A percentile compares a stretch with the other conserved stretches of the same genome.
Evolutionary conservation across 805 yeast genomes (phyloP).

Genomic region (Pichia heedii): DNA sequence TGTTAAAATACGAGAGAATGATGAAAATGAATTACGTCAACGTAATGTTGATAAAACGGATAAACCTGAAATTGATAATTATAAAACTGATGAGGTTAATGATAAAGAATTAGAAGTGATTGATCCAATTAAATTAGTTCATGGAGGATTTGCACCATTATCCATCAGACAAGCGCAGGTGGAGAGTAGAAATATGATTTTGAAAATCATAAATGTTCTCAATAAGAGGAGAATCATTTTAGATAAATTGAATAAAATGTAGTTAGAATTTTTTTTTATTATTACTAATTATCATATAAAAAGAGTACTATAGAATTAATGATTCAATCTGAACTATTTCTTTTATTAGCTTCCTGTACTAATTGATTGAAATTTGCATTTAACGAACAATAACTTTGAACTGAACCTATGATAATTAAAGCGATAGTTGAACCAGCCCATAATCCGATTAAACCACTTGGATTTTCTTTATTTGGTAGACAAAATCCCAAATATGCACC

Average conservation of each 20-base stretch:
- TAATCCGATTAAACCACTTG: slow-evolving; percentile 31
- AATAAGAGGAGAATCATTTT: slow-evolving; percentile 7
- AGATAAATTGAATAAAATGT: slow-evolving; percentile 1
- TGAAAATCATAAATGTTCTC: slow-evolving; percentile 10
- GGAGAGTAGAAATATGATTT: slow-evolving; percentile 8
- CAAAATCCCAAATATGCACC: slow-evolving; percentile 51
- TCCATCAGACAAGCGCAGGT: slow-evolving; percentile 15
- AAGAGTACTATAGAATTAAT: neutral
- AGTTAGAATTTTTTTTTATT: too few species aligned
- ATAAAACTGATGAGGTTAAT: too few species aligned
- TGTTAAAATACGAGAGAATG: too few species aligned
- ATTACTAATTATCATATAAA: too few species aligned
- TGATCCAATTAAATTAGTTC: slow-evolving; percentile 19
- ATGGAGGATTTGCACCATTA: slow-evolving; percentile 22
- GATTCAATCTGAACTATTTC: slow-evolving; percentile 21
- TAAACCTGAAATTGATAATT: slow-evolving; percentile 11
- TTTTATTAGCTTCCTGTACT: slow-evolving; percentile 35
- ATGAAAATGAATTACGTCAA: neutral
- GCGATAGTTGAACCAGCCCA: slow-evolving; percentile 30
- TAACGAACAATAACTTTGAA: slow-evolving; percentile 41
- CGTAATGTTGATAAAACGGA: neutral
- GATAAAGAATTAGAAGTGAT: neutral
- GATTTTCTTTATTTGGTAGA: slow-evolving; percentile 23
- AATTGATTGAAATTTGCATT: slow-evolving; percentile 42
- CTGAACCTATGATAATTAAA: slow-evolving; percentile 33